phyloP scores from a whole-genome alignment of 1,139 yeast genomes.

The Blastobotrys arbuscula region DNA sequence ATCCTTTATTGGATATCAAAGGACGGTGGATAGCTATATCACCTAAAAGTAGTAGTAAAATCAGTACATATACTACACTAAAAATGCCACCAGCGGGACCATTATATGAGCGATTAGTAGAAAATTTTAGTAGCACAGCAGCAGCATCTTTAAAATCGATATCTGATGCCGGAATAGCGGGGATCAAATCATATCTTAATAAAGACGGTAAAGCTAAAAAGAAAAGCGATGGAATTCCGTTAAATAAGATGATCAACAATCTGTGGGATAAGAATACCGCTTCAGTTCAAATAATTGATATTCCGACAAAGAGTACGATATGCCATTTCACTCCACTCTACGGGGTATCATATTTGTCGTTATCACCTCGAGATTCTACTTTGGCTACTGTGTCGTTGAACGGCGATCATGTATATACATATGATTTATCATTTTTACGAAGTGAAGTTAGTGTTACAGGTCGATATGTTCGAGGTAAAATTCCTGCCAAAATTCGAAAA shows the following conservation, averaged over 20 bases:
- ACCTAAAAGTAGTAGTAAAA: constrained; percentile 15
- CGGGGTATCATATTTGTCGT: constrained; percentile 55
- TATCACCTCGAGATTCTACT: constrained; percentile 59
- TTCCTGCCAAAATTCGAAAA: constrained; percentile 49
- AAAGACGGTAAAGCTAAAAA: constrained; percentile 3
- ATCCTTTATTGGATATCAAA: constrained; percentile 25
- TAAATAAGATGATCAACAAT: constrained; percentile 15
- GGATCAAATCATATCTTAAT: constrained; percentile 24
- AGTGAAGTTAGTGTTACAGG: constrained; percentile 51
- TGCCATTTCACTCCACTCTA: constrained; percentile 56
- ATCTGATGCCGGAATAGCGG: constrained; percentile 30
- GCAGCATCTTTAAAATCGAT: constrained; percentile 29
- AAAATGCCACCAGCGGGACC: constrained; percentile 30
- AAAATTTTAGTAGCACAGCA: constrained; percentile 27
- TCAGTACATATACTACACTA: constrained; percentile 22
- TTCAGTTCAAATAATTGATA: constrained; percentile 40
- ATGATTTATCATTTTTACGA: constrained; percentile 57
- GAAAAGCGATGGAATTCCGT: constrained; percentile 4
- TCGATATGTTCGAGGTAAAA: constrained; percentile 58
- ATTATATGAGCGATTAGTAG: constrained; percentile 27
- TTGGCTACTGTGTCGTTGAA: constrained; percentile 52
- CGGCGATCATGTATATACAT: constrained; percentile 59
- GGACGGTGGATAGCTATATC: constrained; percentile 28
- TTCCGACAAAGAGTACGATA: constrained; percentile 41
- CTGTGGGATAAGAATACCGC: constrained; percentile 18